A percentile compares a stretch with the other conserved stretches of the same genome.
Conservation (phyloP, 768 basidiomycete species). For the Collybiopsis luxurians region DNA sequence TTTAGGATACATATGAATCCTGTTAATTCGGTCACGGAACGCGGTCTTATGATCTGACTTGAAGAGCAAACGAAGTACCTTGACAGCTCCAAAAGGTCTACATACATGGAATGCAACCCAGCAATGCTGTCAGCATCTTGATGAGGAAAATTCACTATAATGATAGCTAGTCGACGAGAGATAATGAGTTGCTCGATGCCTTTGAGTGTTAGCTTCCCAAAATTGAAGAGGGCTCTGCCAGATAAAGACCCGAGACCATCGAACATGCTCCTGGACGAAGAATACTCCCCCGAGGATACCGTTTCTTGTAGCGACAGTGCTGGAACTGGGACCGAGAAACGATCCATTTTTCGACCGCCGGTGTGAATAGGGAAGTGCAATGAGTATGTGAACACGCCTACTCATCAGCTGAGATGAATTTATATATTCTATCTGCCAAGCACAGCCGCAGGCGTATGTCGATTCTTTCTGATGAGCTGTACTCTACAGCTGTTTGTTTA, state of each 20-base stretch:
- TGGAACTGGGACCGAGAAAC: background rate
- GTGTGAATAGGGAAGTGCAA: too few species aligned
- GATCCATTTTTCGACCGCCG: too few species aligned
- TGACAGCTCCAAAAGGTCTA: slow-evolving; percentile 1
- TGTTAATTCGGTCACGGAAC: too few species aligned
- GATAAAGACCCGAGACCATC: background rate
- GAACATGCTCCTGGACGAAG: background rate
- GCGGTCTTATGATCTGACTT: too few species aligned
- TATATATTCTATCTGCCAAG: too few species aligned
- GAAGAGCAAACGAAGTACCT: too few species aligned
- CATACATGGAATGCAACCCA: slow-evolving; percentile 2
- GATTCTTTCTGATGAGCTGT: too few species aligned
- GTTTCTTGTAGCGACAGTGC: background rate
- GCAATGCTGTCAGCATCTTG: background rate
- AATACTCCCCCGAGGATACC: background rate
- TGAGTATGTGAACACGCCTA: too few species aligned
- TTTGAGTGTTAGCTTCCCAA: background rate
- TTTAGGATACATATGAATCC: too few species aligned
- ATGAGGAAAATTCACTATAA: slow-evolving; percentile 2
- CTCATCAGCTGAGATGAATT: too few species aligned
- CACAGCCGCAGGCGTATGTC: too few species aligned
- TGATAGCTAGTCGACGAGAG: background rate
- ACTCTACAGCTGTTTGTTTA: too few species aligned
- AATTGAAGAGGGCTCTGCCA: background rate
- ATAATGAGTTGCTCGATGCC: slow-evolving; percentile 4